Evolutionary conservation across 805 yeast genomes (phyloP), one percentile per base, ranked within the genome.

Genomic region (Hanseniaspora thailandica): DNA sequence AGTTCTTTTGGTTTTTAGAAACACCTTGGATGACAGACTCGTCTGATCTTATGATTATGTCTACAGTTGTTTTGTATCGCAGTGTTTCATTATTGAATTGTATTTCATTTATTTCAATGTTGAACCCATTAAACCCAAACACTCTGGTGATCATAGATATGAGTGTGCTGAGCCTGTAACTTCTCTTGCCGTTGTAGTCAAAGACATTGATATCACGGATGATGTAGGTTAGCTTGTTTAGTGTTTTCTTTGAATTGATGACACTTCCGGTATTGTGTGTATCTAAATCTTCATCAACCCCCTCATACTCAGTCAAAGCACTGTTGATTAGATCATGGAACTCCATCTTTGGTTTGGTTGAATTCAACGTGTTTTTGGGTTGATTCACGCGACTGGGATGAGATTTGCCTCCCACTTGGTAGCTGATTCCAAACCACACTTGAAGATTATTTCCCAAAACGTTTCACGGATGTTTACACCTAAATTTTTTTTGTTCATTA

Each of bases 71-170:
- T 46, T 55, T n/a, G 47, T 49, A 30, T 48, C 58, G 8, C 15
- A 45, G 35, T 12, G 44, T n/a, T 4, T 20, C 26, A 22, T 47
- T 25, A 15, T 57, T 15, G 23, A 39, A 15, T 52, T 50, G 31
- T 51, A 28, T 23, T 39, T 55, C n/a, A 44, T 47, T 44, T 30
- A 52, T 49, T 36, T 52, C 51, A 35, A 45, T 57, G 53, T 47
- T 63, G 63, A 13, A 79, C 8, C 84, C 83, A 56, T 76, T 69
- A 60, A 66, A 75, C 0, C 82, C 83, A 63, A 77, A 78, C 0
- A 72, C 63, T 36, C 73, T 76, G 55, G 78, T 78, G 1, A 80
- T 78, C 54, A 72, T 61, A 13, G 63, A 62, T 7, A 73, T 60
- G 4, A 75, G 60, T 20, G 57, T 55, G 54, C 68, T 64, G 5